phyloP scores from a whole-genome alignment of 163 green algal species.

The Scenedesmus sp. region DNA sequence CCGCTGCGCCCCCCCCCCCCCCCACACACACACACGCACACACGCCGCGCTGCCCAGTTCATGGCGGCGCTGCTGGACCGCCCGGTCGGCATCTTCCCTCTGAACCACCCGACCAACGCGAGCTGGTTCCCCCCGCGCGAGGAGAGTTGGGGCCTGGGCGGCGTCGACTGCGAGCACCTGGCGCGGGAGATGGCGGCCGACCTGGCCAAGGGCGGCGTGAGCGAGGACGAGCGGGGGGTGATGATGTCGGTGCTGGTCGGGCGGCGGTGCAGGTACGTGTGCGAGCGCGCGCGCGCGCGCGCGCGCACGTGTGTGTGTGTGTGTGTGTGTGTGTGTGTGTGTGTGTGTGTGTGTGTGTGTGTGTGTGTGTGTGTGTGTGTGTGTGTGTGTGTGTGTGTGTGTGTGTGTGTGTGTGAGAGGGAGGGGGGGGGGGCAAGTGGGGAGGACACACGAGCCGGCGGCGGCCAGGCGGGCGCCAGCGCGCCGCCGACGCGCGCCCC shows the following conservation, averaged over 20 bases:
- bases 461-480: too few species aligned
- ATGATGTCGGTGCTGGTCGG: constrained; percentile 29
- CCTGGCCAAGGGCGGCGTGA: neutral
- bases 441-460: too few species aligned
- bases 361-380: too few species aligned
- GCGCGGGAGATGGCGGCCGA: neutral
- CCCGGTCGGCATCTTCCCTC: constrained; percentile 9
- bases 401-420: too few species aligned
- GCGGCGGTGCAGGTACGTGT: constrained; percentile 25
- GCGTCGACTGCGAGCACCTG: neutral
- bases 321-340: too few species aligned
- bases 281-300: neutral
- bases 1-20: neutral
- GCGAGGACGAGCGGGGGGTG: neutral
- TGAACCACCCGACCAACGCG: constrained; percentile 19
- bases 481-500: too few species aligned
- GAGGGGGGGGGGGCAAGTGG: too few species aligned
- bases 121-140: constrained; percentile 18
- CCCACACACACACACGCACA: too few species aligned
- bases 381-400: too few species aligned
- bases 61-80: neutral
- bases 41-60: neutral
- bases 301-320: neutral
- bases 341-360: too few species aligned
- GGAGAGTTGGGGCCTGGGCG: neutral